Percentiles rank a stretch among this genome's conserved stretches.
Evolutionary conservation across 805 yeast genomes (phyloP).

Genomic region (Candida silvicultrix): DNA sequence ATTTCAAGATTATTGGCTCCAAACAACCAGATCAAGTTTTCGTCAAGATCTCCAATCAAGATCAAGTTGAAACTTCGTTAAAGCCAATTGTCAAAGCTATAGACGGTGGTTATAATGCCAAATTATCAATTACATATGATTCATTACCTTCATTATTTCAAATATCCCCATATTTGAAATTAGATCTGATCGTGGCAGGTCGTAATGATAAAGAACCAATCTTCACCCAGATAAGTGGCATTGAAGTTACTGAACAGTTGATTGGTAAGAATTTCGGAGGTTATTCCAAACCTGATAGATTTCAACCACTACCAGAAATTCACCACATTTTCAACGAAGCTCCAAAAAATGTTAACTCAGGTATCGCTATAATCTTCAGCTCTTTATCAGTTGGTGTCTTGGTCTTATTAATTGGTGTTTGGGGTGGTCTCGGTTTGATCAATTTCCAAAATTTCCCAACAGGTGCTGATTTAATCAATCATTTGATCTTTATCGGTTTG

Average conservation of each 20-base stretch:
- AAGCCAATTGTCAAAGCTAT: conserved; percentile 17
- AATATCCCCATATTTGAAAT: conserved; percentile 7
- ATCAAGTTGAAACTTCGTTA: conserved; percentile 15
- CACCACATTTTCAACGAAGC: conserved; percentile 20
- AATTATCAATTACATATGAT: conserved; percentile 11
- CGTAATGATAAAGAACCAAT: conserved; percentile 5
- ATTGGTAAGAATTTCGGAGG: conserved; percentile 5
- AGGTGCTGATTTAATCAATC: conserved; percentile 4
- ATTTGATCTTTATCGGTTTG: conserved; percentile 13
- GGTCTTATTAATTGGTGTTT: conserved; percentile 10
- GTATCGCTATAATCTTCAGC: conserved; percentile 15
- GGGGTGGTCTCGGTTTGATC: conserved; percentile 14
- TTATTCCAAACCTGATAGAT: conserved; percentile 13
- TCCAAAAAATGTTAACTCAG: conserved; percentile 15
- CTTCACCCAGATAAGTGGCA: conserved; percentile 11
- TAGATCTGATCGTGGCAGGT: conserved; percentile 14
- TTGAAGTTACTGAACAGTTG: conserved; percentile 13
- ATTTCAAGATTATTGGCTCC: conserved; percentile 2
- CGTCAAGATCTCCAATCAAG: conserved; percentile 11
- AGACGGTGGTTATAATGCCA: conserved; percentile 6
- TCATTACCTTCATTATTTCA: conserved; percentile 20
- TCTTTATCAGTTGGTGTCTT: conserved; percentile 9
- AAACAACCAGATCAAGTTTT: conserved; percentile 20
- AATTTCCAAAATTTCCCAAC: conserved; percentile 18
- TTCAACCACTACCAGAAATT: conserved; percentile 20